A percentile compares a stretch with the other conserved stretches of the same genome.
Conservation (phyloP, 352 stramenopile species). For the Peronosclerospora sorghi region DNA sequence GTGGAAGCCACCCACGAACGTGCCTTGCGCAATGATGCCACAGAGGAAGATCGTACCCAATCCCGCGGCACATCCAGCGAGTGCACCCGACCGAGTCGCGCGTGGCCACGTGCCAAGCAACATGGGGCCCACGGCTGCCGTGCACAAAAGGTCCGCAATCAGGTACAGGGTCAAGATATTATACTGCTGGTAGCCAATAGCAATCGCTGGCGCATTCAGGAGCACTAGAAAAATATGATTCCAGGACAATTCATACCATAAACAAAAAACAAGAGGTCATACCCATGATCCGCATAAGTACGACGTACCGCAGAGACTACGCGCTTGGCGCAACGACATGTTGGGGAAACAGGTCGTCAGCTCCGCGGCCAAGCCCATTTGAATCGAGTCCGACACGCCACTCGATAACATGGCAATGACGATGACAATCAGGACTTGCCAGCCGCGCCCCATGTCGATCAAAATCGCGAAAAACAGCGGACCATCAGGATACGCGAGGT, state of each 20-base stretch:
- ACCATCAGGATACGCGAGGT: conserved; percentile 44
- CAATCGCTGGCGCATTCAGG: conserved; percentile 59
- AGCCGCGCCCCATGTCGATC: conserved; percentile 53
- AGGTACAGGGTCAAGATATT: conserved; percentile 65
- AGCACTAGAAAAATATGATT: conserved; percentile 27
- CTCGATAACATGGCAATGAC: conserved; percentile 60
- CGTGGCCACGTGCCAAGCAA: conserved; percentile 50
- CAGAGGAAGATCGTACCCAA: conserved; percentile 64
- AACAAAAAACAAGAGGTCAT: conserved; percentile 2
- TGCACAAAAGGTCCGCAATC: conserved; percentile 67
- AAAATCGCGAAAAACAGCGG: conserved; percentile 63
- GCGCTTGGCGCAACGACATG: conserved; percentile 40
- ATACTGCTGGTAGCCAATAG: conserved; percentile 54
- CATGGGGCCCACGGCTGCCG: conserved; percentile 60
- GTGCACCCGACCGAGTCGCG: conserved; percentile 27
- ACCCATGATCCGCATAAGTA: background rate
- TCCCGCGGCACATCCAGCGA: conserved; percentile 40
- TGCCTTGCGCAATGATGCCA: conserved; percentile 39
- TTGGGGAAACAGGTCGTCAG: conserved; percentile 60
- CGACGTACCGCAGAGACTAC: conserved; percentile 37
- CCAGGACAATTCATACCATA: no score
- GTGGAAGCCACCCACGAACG: conserved; percentile 66
- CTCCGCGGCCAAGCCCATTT: conserved; percentile 64
- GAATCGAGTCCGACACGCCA: conserved; percentile 55
- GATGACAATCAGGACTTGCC: conserved; percentile 57